Conservation (phyloP, 2,329 filamentous ascomycete genomes). For the Neoscytalidium dimidiatum region DNA sequence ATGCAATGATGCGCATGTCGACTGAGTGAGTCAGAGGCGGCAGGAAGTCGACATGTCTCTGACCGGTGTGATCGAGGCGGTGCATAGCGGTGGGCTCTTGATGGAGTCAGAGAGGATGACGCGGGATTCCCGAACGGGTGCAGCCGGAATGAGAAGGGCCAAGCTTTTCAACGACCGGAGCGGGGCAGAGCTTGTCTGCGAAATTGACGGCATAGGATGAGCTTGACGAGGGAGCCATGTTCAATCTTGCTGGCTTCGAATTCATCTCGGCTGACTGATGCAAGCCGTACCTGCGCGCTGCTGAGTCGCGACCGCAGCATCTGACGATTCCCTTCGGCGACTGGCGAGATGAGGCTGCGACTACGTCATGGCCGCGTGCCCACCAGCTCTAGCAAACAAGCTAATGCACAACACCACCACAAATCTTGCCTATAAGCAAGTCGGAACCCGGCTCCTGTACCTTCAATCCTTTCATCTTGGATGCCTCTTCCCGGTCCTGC, state of each 20-base stretch:
- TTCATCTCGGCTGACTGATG: slow-evolving; percentile 1
- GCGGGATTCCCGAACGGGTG: background rate
- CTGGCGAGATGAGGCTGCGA: background rate
- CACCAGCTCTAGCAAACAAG: background rate
- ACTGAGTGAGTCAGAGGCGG: background rate
- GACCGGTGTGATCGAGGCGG: background rate
- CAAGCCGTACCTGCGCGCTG: background rate
- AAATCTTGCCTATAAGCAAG: background rate
- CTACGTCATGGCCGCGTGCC: slow-evolving; percentile 1
- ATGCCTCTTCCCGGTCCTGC: background rate
- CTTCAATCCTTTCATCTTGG: background rate
- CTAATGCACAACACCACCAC: background rate
- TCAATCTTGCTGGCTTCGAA: too few species aligned
- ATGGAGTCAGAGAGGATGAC: too few species aligned
- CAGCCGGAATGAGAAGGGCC: background rate
- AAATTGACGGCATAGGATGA: background rate
- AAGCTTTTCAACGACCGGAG: background rate
- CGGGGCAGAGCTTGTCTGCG: slow-evolving; percentile 10
- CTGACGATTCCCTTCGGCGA: too few species aligned
- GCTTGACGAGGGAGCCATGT: background rate
- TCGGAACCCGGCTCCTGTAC: background rate
- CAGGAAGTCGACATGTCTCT: background rate
- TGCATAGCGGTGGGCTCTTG: too few species aligned
- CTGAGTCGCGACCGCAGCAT: background rate
- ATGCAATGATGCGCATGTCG: background rate